Percentiles rank a stretch among this genome's conserved stretches.
Conservation (phyloP, 1,284 basidiomycete species). For the Coniferiporia sulphurascens region DNA sequence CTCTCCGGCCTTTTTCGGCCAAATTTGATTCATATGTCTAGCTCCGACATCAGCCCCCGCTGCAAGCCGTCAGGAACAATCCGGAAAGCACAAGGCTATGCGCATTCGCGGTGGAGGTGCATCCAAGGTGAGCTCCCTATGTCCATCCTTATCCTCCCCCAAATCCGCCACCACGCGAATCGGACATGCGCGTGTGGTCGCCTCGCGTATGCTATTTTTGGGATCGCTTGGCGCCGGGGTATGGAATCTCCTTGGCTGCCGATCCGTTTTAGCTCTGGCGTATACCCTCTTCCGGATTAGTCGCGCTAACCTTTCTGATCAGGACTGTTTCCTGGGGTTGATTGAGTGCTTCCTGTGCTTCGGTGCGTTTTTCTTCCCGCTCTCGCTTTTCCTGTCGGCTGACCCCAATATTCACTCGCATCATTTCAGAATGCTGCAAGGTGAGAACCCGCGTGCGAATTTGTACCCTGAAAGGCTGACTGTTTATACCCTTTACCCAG, state of each 20-base stretch:
- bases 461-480: neutral
- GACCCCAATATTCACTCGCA: neutral
- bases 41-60: conserved; percentile 36
- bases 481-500: conserved; percentile 19
- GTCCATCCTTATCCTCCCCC: neutral
- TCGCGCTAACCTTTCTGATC: conserved; percentile 1
- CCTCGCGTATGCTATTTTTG: neutral
- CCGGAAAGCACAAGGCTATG: conserved; percentile 37
- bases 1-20: neutral
- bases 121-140: conserved; percentile 38
- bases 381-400: neutral
- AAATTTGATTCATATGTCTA: conserved; percentile 11
- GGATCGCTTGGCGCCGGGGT: neutral
- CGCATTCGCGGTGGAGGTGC: conserved; percentile 60
- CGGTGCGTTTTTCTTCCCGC: conserved; percentile 35
- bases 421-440: conserved; percentile 34
- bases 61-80: conserved; percentile 27
- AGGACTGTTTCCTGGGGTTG: conserved; percentile 57
- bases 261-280: neutral
- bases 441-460: conserved; percentile 17
- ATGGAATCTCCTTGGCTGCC: neutral
- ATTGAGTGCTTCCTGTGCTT: conserved; percentile 64
- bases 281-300: neutral
- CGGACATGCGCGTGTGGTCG: neutral
- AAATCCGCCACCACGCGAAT: neutral